Evolutionary conservation across 2,329 filamentous ascomycete genomes (phyloP), one percentile per base, ranked within the genome.

Genomic region (Penicillium sp.): DNA sequence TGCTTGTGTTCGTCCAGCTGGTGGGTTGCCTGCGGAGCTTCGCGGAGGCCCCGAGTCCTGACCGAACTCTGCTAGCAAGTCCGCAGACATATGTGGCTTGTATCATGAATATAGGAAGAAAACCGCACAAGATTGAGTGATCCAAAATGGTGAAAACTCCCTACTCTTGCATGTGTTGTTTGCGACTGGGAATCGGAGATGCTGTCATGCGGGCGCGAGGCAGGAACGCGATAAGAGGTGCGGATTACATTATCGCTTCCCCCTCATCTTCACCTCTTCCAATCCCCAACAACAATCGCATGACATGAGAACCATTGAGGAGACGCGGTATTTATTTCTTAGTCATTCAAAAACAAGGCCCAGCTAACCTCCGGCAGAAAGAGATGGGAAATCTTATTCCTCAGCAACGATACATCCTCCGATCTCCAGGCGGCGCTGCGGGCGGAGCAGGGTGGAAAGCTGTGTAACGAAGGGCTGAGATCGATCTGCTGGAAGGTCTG

Each of bases 401-500:
- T 79, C 67, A 63, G 69, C 64, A 68, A 85, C 68, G 81, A 83
- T 64, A 78, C 80, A 54, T 84, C 81, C 67, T 77, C 89, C 58
- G 83, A 87, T 59, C 78, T 92, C 54, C 86, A 84, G 74, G 80
- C 80, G 62, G 85, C 86, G n/a, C 82, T 91, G 52, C 85, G 82
- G 72, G 77, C 83, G 62, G 83, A 86, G 66, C 83, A 75, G 57
- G 71, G 83, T 19, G 73, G 82, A 16, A 89, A 83, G 67, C 86
- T 88, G 49, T 92, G 89, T 71, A 77, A 87, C 53, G 80, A 86
- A 47, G 92, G 91, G 14, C 85, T 92, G 62, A 87, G 93, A 55
- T 97, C 93, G 3, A 83, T 96, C 37, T 96, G 90, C 75, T 98
- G 93, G 93, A 97, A 96, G 85, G 90, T 89, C 46, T 47, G 70